Conservation (phyloP, 192 early-diverging fungal species). For the Lobosporangium transversale region DNA sequence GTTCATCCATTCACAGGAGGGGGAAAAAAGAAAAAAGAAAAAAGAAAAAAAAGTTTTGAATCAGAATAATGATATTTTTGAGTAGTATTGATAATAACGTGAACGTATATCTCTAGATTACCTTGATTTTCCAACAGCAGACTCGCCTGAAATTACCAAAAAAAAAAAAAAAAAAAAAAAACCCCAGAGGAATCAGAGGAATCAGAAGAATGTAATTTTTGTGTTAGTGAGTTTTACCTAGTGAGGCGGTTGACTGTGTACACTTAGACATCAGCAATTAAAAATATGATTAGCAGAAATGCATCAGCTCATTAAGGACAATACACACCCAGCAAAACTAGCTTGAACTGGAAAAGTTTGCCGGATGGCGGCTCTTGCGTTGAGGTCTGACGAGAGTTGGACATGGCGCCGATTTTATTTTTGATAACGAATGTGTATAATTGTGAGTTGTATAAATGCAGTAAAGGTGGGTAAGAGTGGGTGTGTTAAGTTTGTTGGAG, state of each 20-base stretch:
- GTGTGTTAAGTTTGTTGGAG: no score
- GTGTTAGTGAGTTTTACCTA: not conserved
- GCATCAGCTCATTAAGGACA: no score
- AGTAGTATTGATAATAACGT: no score
- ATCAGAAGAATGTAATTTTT: not conserved
- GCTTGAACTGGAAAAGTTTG: slow-evolving; percentile 91
- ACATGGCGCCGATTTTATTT: no score
- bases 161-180: not conserved
- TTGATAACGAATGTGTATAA: no score
- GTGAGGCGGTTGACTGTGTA: no score
- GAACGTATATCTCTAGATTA: no score
- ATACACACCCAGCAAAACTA: slow-evolving; percentile 87
- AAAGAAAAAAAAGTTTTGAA: not conserved
- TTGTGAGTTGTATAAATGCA: not conserved
- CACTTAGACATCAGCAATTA: no score
- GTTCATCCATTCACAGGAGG: no score
- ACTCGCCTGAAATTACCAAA: slow-evolving; percentile 56
- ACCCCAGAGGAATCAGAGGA: not conserved
- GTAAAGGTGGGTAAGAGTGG: not conserved
- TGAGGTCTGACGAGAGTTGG: slow-evolving; percentile 31
- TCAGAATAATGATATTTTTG: no score
- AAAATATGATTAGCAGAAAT: no score
- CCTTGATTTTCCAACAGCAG: slow-evolving; percentile 77
- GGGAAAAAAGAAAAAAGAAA: no score
- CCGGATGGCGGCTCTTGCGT: slow-evolving; percentile 49